Percentiles rank a stretch among this genome's conserved stretches.
phyloP scores from a whole-genome alignment of 2,329 filamentous ascomycete species.

The Neurospora crassa region DNA sequence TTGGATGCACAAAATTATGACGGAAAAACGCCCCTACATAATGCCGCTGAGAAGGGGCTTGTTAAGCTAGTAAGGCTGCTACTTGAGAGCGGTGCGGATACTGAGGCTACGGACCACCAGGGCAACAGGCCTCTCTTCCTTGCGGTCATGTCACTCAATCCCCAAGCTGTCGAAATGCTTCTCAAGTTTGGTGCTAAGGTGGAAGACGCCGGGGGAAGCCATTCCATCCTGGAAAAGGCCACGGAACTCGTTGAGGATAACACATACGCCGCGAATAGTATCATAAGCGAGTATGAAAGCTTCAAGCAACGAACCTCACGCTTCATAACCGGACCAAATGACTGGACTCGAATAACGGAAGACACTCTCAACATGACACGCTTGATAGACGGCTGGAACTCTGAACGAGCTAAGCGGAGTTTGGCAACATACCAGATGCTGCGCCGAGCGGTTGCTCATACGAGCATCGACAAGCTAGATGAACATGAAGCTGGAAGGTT shows the following conservation, averaged over 20 bases:
- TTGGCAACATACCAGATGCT: neutral
- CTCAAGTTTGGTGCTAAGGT: neutral
- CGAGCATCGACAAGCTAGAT: neutral
- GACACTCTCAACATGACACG: accelerated
- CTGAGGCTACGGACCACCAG: neutral
- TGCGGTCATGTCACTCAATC: accelerated
- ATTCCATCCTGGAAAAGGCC: neutral
- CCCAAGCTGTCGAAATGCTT: neutral
- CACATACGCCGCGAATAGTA: accelerated
- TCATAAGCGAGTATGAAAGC: neutral
- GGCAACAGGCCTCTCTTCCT: neutral
- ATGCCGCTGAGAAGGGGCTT: accelerated
- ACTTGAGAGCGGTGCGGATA: neutral
- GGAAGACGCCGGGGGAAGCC: neutral
- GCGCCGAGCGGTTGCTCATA: neutral
- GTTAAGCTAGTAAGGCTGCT: neutral
- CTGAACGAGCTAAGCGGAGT: accelerated
- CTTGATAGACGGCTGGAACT: accelerated
- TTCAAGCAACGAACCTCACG: neutral
- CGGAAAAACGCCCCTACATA: neutral
- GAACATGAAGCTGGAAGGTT: too few species aligned
- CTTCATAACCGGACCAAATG: neutral
- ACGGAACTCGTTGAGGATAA: accelerated
- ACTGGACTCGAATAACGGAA: neutral
- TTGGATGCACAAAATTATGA: accelerated